Base-by-base conservation (phyloP, 306 rosid species). In the Pterocarpus macrocarpus region DNA sequence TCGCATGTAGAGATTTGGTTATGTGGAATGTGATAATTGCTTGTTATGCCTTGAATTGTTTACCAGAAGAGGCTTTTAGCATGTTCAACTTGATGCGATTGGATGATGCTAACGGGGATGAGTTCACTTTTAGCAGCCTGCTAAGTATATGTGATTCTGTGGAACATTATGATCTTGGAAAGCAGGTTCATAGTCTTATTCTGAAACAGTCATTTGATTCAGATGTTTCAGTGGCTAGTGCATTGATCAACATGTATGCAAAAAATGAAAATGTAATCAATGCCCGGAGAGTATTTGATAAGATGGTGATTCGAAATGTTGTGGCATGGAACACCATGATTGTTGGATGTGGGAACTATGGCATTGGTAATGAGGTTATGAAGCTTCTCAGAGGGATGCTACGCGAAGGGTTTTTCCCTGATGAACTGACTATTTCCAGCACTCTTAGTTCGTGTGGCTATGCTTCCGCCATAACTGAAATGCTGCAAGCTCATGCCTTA, bases 11-110 rank as follows among this genome's bases (percentile, higher is more conserved):
- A 82, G 97, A 94, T 85, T 69, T 86, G 88, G 91, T 92, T 70
- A 53, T 89, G 83, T 90, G 97, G 97, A 95, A 95, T 83, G 97
- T 90, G 87, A 92, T 90, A 91, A 80, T 91, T 76, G 67, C 94
- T 69, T 89, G 94, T 65, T 90, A 85, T 80, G 87, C 81, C 49
- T 83, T 85, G 17, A 91, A 84, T 88, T 73, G 72, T 71, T 82
- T 86, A 53, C 68, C 84, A 16, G 10, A 61, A 79, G 88, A 83
- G 55, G 90, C 95, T 43, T 75, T 84, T 69, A 56, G 45, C 57
- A 2, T 83, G 59, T 90, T 92, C 84, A 82, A 70, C 71, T 59
- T 64, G 79, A 89, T 92, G 97, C 78, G 78, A 61, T 75, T 52
- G 71, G 82, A 84, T 59, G 81, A 91, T 58, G 77, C 69, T 13